These are phyloP conservation scores for Syzygium jambos DNA, from an alignment of 345 rosid genomes.

Conservation along the genomic window DNA sequence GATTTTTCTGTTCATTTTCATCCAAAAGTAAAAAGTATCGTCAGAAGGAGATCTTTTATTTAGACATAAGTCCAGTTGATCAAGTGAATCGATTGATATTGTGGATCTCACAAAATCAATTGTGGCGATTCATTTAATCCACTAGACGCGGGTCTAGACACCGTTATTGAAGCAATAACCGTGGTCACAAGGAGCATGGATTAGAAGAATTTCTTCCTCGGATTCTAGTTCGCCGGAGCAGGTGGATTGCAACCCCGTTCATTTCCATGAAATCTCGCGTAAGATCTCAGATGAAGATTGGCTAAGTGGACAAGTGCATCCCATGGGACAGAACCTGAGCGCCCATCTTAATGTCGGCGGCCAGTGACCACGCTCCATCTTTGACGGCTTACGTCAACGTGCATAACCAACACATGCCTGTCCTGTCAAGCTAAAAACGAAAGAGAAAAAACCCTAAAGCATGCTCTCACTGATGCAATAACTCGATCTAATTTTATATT, in stretches of 20 bases:
- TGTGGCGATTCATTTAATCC: background rate
- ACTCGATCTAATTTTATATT: background rate
- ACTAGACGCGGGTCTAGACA: background rate
- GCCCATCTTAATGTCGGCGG: background rate
- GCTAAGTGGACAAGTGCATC: background rate
- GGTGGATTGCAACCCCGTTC: background rate
- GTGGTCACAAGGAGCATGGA: background rate
- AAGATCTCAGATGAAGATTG: background rate
- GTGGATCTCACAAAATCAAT: background rate
- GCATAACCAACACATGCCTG: background rate
- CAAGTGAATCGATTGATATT: background rate
- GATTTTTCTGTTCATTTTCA: background rate
- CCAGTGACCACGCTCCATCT: background rate
- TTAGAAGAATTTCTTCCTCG: background rate
- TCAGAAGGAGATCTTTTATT: background rate
- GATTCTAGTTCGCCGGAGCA: background rate
- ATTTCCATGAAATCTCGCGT: background rate
- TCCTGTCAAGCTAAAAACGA: background rate
- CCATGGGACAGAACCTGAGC: background rate
- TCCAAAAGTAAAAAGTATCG: background rate
- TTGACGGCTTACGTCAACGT: background rate
- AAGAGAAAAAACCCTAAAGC: background rate
- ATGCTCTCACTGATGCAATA: background rate
- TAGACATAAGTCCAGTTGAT: background rate
- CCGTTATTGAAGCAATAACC: background rate